Base-by-base conservation (phyloP, 2,329 filamentous ascomycete species). In the Pseudonectria buxi region DNA sequence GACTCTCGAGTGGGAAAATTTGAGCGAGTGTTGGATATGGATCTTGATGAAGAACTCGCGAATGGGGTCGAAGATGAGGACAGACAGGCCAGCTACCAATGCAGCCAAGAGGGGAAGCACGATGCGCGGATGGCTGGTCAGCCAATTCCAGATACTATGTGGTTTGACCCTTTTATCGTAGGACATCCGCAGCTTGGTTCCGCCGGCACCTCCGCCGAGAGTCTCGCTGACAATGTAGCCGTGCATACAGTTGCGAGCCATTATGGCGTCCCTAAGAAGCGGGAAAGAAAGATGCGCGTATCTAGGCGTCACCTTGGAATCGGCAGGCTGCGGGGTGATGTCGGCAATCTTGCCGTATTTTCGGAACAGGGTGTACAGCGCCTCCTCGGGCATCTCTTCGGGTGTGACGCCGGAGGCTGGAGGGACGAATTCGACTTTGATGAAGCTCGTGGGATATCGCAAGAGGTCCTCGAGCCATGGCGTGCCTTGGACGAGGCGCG, bases 401-500 rank as follows among this genome's bases (percentile, higher is more conserved):
- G 81, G 81, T 36, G 81, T 71, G 2, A 68, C 72, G n/a, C 85
- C 87, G 0, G 86, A 74, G 16, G 74, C 72, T 1, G 77, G 74
- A 4, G 88, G 78, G 7, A 90, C 72, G 45, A 95, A 96, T 54
- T 96, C 90, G 14, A 95, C 79, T 48, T 78, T 83, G 26, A 98
- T 54, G 18, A 85, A 73, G 27, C 70, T 71, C 38, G 81, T 86
- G 0, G 92, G 92, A 33, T 88, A 80, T 6, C 88, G 77, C 48
- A 87, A 84, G 18, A 98, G 66, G 56, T 98, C 92, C 54, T 96
- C 92, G 3, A 96, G 74, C 92, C 92, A 98, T 0, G 92, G 92
- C 14, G 81, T 78, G 9, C 92, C 92, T 36, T 78, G 71, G 3
- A 98, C 92, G 6, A 88, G 65, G 15, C 79, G 78, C 4, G 80